phyloP scores from a whole-genome alignment of 1,284 basidiomycete species.

The Cryptococcus amylolentus region DNA sequence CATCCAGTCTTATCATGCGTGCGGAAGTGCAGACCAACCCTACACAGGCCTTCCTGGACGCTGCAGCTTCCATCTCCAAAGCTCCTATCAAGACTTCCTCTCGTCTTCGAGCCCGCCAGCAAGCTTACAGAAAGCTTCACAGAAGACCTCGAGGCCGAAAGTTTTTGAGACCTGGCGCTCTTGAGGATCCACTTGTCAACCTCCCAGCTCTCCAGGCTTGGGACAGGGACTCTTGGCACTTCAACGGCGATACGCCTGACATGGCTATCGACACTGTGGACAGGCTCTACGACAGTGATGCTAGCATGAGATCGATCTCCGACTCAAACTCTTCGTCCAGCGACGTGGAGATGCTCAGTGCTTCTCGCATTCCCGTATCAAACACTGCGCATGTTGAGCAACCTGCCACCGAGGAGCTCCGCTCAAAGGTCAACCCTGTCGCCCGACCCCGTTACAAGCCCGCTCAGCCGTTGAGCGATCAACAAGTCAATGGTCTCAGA shows the following conservation, averaged over 20 bases:
- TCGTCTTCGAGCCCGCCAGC: too few species aligned
- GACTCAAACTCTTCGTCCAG: background rate
- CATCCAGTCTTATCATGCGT: too few species aligned
- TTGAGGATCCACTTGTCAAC: slow-evolving; percentile 10
- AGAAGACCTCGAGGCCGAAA: too few species aligned
- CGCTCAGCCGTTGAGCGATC: slow-evolving; percentile 5
- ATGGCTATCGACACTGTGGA: slow-evolving; percentile 10
- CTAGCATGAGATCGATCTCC: background rate
- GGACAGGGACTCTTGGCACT: background rate
- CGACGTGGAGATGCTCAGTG: slow-evolving; percentile 8
- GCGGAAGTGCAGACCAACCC: too few species aligned
- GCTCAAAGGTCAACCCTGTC: background rate
- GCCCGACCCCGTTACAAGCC: slow-evolving; percentile 7
- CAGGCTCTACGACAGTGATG: slow-evolving; percentile 4
- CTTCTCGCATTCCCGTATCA: background rate
- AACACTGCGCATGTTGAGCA: too few species aligned
- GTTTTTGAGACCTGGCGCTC: slow-evolving; percentile 1
- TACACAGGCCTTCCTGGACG: too few species aligned
- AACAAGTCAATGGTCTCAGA: background rate
- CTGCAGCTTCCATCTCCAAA: too few species aligned
- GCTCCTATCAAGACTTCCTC: too few species aligned
- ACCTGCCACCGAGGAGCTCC: background rate
- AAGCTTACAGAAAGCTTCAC: too few species aligned
- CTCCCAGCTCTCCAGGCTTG: slow-evolving; percentile 9
- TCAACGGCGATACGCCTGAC: background rate